Base-by-base conservation (phyloP, 129 eudicot genomes). In the Centella asiatica region DNA sequence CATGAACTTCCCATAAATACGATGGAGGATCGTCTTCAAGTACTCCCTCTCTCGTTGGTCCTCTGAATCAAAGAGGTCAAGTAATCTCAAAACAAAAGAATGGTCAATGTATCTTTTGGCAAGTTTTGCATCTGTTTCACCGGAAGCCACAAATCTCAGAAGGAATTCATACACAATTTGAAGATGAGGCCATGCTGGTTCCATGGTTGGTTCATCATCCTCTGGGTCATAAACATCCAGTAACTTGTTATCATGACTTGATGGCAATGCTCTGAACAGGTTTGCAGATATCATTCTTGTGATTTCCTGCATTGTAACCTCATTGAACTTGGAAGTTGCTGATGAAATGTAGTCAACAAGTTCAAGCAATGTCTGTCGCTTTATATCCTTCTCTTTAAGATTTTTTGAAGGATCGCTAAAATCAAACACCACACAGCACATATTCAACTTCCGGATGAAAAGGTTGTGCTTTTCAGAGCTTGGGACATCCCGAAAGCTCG, bases 171-270 rank as follows among this genome's bases (percentile, higher is more conserved):
- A 85, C 52, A 85, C 89, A 31, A 85, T 62, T 44, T 85, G 94
- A 73, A 85, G 83, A 79, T 85, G 94, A 20, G 94, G 88, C 94
- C 94, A 85, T 1, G 94, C 68, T 2, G 85, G 88, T 68, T 81
- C 94, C 81, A 74, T 76, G 39, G 59, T 56, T 6, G 78, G 83
- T 53, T 85, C 88, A 25, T 82, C 94, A 13, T 85, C 94, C 65
- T 85, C 94, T 15, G 85, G 88, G 66, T 85, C 94, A 69, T 67
- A 85, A 40, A 76, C 33, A 57, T 81, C 88, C 0, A 45, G 64
- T 2, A 71, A 57, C 47, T 76, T 85, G 69, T 73, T 73, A 39
- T 81, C 94, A 18, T 76, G 77, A 58, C 64, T 85, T 5, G 66
- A 74, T 13, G 85, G 89, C 17, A 81, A 69, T 14, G 85, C 57